Percentiles rank a stretch among this genome's conserved stretches.
Conservation (phyloP, 2,329 filamentous ascomycete species). For the Trichoderma endophyticum region DNA sequence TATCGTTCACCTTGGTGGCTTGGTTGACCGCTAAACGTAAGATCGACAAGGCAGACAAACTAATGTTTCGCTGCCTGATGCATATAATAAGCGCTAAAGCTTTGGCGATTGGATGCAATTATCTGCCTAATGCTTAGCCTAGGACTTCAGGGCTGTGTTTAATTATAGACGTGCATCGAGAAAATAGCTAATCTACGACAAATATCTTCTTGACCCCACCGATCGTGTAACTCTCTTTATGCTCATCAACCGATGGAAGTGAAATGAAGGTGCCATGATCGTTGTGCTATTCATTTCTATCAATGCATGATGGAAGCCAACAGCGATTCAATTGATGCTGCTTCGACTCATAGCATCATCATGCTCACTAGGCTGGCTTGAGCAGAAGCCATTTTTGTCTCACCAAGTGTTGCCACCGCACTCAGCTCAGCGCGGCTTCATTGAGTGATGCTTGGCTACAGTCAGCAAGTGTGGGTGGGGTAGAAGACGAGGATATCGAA, state of each 20-base stretch:
- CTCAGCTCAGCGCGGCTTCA: accelerated
- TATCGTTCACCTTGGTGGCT: not conserved
- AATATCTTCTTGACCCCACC: not conserved
- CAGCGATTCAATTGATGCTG: not conserved
- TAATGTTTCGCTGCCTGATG: not conserved
- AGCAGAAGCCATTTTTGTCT: not conserved
- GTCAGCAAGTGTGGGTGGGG: not conserved
- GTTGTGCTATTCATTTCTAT: not conserved
- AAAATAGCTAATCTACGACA: not conserved
- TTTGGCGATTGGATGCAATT: not conserved
- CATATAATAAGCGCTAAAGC: not conserved
- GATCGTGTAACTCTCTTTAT: not conserved
- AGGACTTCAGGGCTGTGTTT: not conserved
- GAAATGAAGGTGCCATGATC: not conserved
- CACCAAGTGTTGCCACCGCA: not conserved
- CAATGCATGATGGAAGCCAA: not conserved
- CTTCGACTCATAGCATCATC: not conserved
- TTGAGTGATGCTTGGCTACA: not conserved
- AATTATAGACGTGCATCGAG: not conserved
- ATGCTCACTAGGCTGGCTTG: not conserved
- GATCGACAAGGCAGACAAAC: not conserved
- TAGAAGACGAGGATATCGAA: not conserved
- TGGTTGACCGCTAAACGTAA: not conserved
- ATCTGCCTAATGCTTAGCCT: not conserved
- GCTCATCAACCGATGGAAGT: not conserved